These are phyloP conservation scores for Caryopteris hybrid DNA, from an alignment of 305 asterid genomes.

Conservation along the genomic window DNA sequence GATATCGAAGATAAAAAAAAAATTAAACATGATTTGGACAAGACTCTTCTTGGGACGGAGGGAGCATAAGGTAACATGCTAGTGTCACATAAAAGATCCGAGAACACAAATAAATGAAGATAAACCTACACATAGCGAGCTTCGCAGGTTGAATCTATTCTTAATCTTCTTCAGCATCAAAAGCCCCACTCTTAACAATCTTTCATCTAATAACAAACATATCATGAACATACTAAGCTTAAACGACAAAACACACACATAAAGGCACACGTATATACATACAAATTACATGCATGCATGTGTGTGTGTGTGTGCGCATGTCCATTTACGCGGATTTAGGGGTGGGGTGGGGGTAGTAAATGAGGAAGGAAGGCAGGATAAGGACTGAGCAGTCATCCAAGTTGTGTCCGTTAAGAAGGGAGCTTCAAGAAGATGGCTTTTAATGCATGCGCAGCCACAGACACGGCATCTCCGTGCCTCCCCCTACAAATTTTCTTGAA, in stretches of 20 bases:
- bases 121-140: too few species aligned
- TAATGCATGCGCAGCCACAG: slow-evolving; percentile 27
- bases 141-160: too few species aligned
- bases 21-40: too few species aligned
- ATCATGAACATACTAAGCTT: neutral
- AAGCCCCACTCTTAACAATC: neutral
- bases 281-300: neutral
- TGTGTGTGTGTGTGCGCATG: too few species aligned
- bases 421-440: slow-evolving; percentile 25
- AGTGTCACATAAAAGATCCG: too few species aligned
- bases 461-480: slow-evolving; percentile 34
- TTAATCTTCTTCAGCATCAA: too few species aligned
- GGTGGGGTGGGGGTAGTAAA: slow-evolving; percentile 9
- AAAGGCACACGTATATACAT: neutral
- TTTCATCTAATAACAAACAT: neutral
- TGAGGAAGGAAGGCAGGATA: slow-evolving; percentile 13
- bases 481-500: neutral
- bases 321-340: neutral
- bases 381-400: slow-evolving; percentile 17
- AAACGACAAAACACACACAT: neutral
- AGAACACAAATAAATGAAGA: too few species aligned
- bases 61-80: too few species aligned
- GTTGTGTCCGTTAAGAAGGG: slow-evolving; percentile 14
- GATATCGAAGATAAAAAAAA: too few species aligned
- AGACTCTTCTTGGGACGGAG: too few species aligned